Percentiles rank a stretch among this genome's conserved stretches.
phyloP scores from a whole-genome alignment of 768 basidiomycete genomes.

The Suillus plorans region DNA sequence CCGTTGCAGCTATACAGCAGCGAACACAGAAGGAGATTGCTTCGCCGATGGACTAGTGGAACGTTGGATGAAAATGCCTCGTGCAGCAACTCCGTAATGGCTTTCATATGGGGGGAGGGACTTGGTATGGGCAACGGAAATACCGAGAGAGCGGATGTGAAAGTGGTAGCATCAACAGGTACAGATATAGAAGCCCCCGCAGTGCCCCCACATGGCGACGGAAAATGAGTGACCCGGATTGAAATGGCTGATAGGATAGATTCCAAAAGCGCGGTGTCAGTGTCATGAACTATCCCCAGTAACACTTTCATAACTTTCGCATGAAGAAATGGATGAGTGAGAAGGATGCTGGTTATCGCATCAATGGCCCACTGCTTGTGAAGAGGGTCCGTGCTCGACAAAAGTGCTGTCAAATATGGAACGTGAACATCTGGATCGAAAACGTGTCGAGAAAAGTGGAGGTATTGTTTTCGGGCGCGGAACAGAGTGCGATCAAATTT shows the following conservation, averaged over 20 bases:
- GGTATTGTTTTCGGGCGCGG: constrained; percentile 42
- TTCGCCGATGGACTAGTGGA: constrained; percentile 36
- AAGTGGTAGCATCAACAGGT: constrained; percentile 1
- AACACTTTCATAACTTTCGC: constrained; percentile 34
- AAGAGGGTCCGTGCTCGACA: constrained; percentile 26
- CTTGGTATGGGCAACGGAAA: neutral
- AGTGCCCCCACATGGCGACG: neutral
- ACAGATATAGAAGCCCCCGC: neutral
- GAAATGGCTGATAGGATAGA: constrained; percentile 3
- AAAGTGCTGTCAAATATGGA: constrained; percentile 44
- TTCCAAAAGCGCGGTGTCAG: neutral
- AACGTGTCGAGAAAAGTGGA: constrained; percentile 37
- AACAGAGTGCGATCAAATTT: constrained; percentile 17
- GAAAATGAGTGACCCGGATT: neutral
- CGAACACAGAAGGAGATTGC: constrained; percentile 25
- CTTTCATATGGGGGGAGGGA: neutral
- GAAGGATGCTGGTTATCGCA: constrained; percentile 35
- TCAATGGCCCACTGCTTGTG: constrained; percentile 33
- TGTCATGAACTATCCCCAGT: neutral
- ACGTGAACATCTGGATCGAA: constrained; percentile 44
- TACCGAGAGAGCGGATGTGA: neutral
- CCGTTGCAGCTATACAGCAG: neutral
- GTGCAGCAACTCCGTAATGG: neutral
- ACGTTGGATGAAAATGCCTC: constrained; percentile 26
- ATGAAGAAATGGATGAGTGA: constrained; percentile 32